Percentiles rank a stretch among this genome's conserved stretches.
Conservation (phyloP, 805 yeast species). For the Zygotorulaspora florentina region DNA sequence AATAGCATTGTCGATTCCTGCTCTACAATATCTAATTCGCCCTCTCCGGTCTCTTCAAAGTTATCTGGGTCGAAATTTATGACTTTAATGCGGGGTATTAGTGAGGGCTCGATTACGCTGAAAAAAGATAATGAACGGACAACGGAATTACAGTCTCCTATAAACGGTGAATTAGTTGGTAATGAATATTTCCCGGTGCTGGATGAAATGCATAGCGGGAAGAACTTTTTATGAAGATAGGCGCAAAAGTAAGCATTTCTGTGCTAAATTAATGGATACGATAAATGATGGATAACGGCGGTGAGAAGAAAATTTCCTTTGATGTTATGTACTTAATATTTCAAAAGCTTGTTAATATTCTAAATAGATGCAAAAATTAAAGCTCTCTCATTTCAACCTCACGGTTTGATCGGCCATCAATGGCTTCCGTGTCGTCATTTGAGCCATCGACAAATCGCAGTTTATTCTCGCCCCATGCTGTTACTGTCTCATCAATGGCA, state of each 20-base stretch:
- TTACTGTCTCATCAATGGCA: background rate
- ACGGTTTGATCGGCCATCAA: background rate
- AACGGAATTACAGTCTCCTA: slow-evolving; percentile 24
- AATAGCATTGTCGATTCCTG: slow-evolving; percentile 22
- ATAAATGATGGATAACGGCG: background rate
- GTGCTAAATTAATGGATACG: background rate
- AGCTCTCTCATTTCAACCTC: slow-evolving; percentile 9
- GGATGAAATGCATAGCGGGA: slow-evolving; percentile 12
- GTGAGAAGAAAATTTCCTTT: background rate
- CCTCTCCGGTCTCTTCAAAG: slow-evolving; percentile 18
- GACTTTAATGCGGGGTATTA: slow-evolving; percentile 28
- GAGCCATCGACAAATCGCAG: slow-evolving; percentile 12
- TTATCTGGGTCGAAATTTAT: slow-evolving; percentile 30
- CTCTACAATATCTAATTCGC: slow-evolving; percentile 11
- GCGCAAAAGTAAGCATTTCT: background rate
- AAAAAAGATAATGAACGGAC: slow-evolving; percentile 11
- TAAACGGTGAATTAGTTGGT: slow-evolving; percentile 27
- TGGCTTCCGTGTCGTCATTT: background rate
- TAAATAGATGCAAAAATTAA: background rate
- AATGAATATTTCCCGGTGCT: slow-evolving; percentile 26
- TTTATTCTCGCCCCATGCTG: slow-evolving; percentile 5
- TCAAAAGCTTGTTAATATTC: background rate
- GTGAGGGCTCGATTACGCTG: slow-evolving; percentile 32
- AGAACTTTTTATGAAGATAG: background rate
- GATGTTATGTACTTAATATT: background rate